Conservation (phyloP, 371 early-diverging fungal genomes). For the Basidiobolus meristosporus region DNA sequence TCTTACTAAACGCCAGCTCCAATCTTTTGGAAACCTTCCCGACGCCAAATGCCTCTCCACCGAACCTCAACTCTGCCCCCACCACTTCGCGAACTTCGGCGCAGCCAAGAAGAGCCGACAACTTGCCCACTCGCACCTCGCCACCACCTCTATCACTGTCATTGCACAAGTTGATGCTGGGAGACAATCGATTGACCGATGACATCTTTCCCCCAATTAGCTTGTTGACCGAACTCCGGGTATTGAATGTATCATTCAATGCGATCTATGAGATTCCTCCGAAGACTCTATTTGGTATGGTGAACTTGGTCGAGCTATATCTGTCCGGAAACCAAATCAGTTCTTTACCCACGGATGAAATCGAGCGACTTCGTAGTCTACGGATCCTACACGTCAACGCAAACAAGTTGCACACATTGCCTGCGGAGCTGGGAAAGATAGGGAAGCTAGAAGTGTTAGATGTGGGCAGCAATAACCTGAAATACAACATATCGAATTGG, state of each 20-base stretch:
- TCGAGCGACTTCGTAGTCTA: conserved; percentile 45
- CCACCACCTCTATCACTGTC: conserved; percentile 38
- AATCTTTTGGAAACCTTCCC: conserved; percentile 50
- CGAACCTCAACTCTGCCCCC: too few species aligned
- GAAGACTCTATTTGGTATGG: conserved; percentile 17
- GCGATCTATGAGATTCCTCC: conserved; percentile 59
- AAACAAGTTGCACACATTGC: conserved; percentile 75
- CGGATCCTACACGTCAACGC: conserved; percentile 72
- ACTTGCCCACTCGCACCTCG: too few species aligned
- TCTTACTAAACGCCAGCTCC: conserved; percentile 46
- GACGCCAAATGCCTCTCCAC: neutral
- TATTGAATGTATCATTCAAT: conserved; percentile 72
- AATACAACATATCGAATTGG: conserved; percentile 89
- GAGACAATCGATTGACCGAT: conserved; percentile 68
- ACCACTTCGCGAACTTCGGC: too few species aligned
- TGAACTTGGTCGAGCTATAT: conserved; percentile 49
- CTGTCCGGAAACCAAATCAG: conserved; percentile 72
- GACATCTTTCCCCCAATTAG: conserved; percentile 59
- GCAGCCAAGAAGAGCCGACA: neutral
- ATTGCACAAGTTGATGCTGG: conserved; percentile 42
- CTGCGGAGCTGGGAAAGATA: conserved; percentile 77
- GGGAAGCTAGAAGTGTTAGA: conserved; percentile 55
- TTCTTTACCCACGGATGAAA: conserved; percentile 70
- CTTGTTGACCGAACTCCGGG: conserved; percentile 42
- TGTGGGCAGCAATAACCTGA: conserved; percentile 68